Percentiles rank a stretch among this genome's conserved stretches.
Conservation (phyloP, 768 basidiomycete species). For the Tephrocybe sp. region DNA sequence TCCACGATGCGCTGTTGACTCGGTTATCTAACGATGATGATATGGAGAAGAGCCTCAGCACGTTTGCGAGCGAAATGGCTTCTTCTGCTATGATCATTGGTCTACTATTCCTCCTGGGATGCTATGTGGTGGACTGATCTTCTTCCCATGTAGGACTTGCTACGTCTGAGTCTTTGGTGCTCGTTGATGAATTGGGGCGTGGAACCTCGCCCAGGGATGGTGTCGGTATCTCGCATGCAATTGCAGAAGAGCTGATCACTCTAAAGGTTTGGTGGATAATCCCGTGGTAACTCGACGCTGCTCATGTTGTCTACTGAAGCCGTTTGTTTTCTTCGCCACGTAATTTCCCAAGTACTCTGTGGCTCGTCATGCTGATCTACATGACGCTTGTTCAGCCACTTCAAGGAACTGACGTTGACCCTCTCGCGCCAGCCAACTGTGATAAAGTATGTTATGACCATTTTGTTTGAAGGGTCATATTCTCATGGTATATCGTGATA, state of each 20-base stretch:
- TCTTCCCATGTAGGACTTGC: constrained; percentile 54
- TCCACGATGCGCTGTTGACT: constrained; percentile 82
- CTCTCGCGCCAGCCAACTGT: constrained; percentile 78
- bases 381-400: constrained; percentile 53
- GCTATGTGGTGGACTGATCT: neutral
- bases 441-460: constrained; percentile 67
- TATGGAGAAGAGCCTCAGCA: constrained; percentile 86
- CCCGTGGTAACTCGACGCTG: constrained; percentile 2
- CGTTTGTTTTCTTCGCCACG: constrained; percentile 92
- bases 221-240: constrained; percentile 80
- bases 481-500: constrained; percentile 26
- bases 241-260: constrained; percentile 74
- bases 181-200: constrained; percentile 92
- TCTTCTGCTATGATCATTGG: constrained; percentile 90
- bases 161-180: constrained; percentile 65
- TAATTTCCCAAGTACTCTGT: constrained; percentile 29
- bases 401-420: constrained; percentile 75
- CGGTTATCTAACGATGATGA: constrained; percentile 94
- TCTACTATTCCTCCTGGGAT: constrained; percentile 20
- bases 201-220: constrained; percentile 88
- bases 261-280: constrained; percentile 52
- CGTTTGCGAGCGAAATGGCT: constrained; percentile 95
- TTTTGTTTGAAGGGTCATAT: neutral
- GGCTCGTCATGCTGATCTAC: neutral
- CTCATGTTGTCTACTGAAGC: constrained; percentile 40